Evolutionary conservation across 2,329 filamentous ascomycete genomes (phyloP).

Genomic region (Pyrenochaeta sp.): DNA sequence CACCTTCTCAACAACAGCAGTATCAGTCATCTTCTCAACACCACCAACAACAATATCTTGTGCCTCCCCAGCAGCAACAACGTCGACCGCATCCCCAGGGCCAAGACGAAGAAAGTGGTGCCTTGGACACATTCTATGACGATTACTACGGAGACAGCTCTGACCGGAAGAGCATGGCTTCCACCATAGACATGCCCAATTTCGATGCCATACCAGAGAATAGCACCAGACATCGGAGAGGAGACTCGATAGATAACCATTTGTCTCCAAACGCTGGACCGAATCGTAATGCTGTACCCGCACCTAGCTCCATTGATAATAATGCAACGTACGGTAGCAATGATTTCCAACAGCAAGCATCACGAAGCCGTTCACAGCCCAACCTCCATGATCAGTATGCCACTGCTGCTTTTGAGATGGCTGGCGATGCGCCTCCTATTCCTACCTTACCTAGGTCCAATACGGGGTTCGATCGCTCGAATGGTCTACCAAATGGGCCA

Average conservation of each 20-base stretch:
- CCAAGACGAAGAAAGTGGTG: conserved; percentile 46
- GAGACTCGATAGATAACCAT: conserved; percentile 47
- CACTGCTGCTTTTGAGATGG: conserved; percentile 72
- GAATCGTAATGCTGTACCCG: conserved; percentile 15
- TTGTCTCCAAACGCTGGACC: conserved; percentile 26
- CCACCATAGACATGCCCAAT: conserved; percentile 68
- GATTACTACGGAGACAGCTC: conserved; percentile 51
- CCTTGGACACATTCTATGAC: conserved; percentile 61
- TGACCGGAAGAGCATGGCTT: conserved; percentile 49
- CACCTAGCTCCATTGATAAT: conserved; percentile 11
- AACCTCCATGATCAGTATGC: conserved; percentile 57
- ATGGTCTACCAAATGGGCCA: conserved; percentile 35
- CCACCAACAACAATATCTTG: too few relatives aligned
- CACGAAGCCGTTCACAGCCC: conserved; percentile 71
- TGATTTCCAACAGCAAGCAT: conserved; percentile 52
- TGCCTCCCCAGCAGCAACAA: too few relatives aligned
- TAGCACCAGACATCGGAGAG: conserved; percentile 39
- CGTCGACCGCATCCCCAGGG: too few relatives aligned
- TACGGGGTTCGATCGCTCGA: conserved; percentile 45
- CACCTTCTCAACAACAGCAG: too few relatives aligned
- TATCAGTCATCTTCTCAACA: too few relatives aligned
- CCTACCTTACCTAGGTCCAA: conserved; percentile 58
- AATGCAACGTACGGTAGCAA: too few relatives aligned
- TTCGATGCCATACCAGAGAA: conserved; percentile 63
- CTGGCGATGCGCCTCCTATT: conserved; percentile 62